Conservation (phyloP, 73 alveolate species). For the Loxodes magnus region DNA sequence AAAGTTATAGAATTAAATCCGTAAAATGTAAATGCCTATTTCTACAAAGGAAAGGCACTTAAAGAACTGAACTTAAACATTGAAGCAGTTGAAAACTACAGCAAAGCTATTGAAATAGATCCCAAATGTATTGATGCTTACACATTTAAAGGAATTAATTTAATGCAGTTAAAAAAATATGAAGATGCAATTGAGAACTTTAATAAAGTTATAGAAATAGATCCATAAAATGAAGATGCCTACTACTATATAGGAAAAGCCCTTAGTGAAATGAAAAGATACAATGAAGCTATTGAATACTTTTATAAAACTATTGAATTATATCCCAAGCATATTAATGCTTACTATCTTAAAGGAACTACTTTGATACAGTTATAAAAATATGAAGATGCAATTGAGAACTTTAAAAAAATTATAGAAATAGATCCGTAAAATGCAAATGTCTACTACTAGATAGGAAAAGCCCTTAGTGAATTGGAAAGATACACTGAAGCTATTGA, state of each 20-base stretch:
- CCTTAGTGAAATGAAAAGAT: background rate
- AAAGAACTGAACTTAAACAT: background rate
- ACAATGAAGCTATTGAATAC: background rate
- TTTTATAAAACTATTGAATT: background rate
- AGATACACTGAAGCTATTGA: background rate
- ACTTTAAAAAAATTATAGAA: background rate
- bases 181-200: background rate
- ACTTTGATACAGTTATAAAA: background rate
- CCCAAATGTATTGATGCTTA: background rate
- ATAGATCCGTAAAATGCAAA: background rate
- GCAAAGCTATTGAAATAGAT: constrained; percentile 2
- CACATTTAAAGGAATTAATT: background rate
- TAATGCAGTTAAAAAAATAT: background rate
- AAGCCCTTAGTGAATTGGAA: background rate
- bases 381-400: background rate
- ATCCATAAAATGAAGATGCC: background rate
- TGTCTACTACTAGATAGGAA: background rate
- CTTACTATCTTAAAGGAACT: background rate
- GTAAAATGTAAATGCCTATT: background rate
- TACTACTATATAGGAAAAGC: background rate
- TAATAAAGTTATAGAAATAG: background rate
- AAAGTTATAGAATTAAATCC: constrained; percentile 1
- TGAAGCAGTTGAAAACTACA: constrained; percentile 4
- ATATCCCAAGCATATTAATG: background rate
- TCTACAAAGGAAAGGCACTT: background rate